Evolutionary conservation across 2,329 filamentous ascomycete genomes (phyloP).

Genomic region (Lizonia empirigonia): DNA sequence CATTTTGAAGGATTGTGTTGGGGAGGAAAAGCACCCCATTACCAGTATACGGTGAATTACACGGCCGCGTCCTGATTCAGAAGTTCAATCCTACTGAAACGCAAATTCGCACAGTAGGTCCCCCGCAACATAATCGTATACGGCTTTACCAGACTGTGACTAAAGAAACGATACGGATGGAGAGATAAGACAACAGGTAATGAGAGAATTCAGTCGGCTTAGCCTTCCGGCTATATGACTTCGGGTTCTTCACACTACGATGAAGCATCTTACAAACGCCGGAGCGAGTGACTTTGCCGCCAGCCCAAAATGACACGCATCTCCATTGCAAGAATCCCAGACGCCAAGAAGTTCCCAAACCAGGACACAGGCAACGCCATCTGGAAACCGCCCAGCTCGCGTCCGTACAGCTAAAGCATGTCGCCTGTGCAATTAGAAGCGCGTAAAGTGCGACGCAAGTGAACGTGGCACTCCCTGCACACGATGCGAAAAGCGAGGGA

Average conservation of each 20-base stretch:
- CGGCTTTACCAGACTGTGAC: no score
- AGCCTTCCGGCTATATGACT: neutral
- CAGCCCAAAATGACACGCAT: neutral
- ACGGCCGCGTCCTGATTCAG: no score
- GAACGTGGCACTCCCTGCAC: slow-evolving; percentile 11
- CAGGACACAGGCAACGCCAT: neutral
- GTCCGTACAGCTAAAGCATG: slow-evolving; percentile 11
- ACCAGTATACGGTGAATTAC: no score
- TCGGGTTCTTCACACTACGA: neutral
- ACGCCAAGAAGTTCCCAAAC: neutral
- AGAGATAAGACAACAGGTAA: no score
- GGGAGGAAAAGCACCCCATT: no score
- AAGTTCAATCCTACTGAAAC: no score
- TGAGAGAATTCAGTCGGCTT: no score
- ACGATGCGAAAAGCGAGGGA: slow-evolving; percentile 8
- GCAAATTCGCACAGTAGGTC: no score
- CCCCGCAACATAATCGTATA: no score
- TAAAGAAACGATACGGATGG: no score
- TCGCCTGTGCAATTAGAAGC: slow-evolving; percentile 12
- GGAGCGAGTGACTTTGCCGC: neutral
- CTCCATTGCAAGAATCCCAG: neutral
- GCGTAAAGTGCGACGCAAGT: slow-evolving; percentile 14
- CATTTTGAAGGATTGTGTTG: no score
- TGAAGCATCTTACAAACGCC: neutral
- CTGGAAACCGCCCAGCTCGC: slow-evolving; percentile 1